Percentiles rank a stretch among this genome's conserved stretches.
phyloP scores from a whole-genome alignment of 2,329 filamentous ascomycete genomes.

The Daldinia sp. region DNA sequence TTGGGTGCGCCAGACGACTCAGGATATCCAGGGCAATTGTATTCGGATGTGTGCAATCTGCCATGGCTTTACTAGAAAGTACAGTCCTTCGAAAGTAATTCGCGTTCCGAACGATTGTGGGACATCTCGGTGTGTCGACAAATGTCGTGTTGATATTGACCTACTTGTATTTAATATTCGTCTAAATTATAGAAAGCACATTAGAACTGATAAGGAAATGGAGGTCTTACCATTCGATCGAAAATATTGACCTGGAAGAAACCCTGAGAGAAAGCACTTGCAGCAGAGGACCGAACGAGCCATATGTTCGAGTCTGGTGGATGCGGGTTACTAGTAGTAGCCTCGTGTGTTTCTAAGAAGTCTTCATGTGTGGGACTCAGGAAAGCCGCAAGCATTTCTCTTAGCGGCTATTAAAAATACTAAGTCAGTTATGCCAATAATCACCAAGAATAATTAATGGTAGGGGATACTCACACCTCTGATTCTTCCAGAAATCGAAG shows the following conservation, averaged over 20 bases:
- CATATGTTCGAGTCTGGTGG: neutral
- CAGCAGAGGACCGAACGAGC: neutral
- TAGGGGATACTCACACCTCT: neutral
- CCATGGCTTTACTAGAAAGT: too few species aligned
- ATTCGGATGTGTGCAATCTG: neutral
- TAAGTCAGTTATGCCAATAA: neutral
- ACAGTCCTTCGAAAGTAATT: neutral
- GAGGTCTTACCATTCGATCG: too few species aligned
- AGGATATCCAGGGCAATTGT: neutral
- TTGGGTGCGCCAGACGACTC: neutral
- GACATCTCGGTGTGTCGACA: neutral
- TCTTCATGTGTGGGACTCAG: neutral
- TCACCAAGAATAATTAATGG: neutral
- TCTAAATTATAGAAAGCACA: too few species aligned
- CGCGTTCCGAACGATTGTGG: neutral
- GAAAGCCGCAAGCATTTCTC: neutral
- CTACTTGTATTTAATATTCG: neutral
- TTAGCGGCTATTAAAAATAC: neutral
- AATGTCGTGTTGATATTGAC: neutral
- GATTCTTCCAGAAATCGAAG: neutral
- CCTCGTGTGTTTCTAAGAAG: neutral
- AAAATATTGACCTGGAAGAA: neutral
- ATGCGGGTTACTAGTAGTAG: neutral
- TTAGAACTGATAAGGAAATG: too few species aligned
- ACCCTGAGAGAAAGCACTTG: neutral